phyloP scores from a whole-genome alignment of 345 rosid genomes.

The Passiflora organensis region DNA sequence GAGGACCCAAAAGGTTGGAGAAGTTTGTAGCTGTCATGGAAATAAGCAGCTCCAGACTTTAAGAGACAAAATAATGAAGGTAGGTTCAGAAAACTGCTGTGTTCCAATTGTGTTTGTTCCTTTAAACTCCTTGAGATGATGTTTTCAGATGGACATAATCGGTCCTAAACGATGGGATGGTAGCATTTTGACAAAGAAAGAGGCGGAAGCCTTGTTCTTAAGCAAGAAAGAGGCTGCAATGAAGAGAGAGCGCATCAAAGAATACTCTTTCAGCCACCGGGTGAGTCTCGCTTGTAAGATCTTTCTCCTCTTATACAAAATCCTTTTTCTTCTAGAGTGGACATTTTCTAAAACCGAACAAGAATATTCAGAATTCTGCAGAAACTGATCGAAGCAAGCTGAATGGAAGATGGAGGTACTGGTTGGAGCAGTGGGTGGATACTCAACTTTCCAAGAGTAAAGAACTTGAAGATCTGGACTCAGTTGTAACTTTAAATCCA shows the following conservation, averaged over 20 bases:
- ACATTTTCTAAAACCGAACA: not conserved
- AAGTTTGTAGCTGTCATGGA: too few species aligned
- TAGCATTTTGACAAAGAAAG: slow-evolving; percentile 75
- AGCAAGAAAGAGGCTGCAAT: slow-evolving; percentile 70
- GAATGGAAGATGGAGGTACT: slow-evolving; percentile 70
- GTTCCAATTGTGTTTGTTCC: too few species aligned
- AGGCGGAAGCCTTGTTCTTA: slow-evolving; percentile 48
- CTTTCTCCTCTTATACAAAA: not conserved
- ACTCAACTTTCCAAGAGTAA: slow-evolving; percentile 64
- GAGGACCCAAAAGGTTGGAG: slow-evolving; percentile 42
- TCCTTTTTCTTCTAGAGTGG: not conserved
- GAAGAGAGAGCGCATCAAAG: slow-evolving; percentile 62
- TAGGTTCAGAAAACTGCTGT: too few species aligned
- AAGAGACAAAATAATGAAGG: slow-evolving; percentile 59
- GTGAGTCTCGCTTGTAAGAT: slow-evolving; percentile 37
- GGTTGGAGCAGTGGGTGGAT: slow-evolving; percentile 90
- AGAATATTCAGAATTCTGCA: slow-evolving; percentile 57
- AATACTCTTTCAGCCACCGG: slow-evolving; percentile 59
- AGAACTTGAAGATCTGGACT: slow-evolving; percentile 75
- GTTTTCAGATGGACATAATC: slow-evolving; percentile 67
- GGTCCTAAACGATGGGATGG: slow-evolving; percentile 78
- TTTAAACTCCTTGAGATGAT: too few species aligned
- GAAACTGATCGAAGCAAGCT: slow-evolving; percentile 60
- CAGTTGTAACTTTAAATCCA: slow-evolving; percentile 32
- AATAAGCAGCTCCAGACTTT: slow-evolving; percentile 37